Conservation (phyloP, 2,329 filamentous ascomycete species). For the Clarireedia sp. region DNA sequence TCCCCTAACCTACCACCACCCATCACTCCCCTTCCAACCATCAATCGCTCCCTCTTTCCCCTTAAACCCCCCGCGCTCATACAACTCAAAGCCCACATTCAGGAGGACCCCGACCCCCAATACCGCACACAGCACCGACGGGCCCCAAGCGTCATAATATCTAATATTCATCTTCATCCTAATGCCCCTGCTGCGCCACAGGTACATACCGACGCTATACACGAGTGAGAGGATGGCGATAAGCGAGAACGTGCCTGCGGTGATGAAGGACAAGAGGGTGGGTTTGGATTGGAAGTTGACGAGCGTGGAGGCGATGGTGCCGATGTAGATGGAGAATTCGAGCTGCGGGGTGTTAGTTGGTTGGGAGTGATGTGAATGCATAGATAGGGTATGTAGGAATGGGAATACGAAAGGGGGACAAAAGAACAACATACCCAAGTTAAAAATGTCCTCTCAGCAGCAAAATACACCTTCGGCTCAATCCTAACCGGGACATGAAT, state of each 20-base stretch:
- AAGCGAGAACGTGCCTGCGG: conserved; percentile 72
- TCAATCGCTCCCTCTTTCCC: neutral
- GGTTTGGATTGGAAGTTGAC: conserved; percentile 68
- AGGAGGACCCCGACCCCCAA: conserved; percentile 66
- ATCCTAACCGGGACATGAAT: conserved; percentile 95
- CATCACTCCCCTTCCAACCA: neutral
- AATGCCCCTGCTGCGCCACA: conserved; percentile 83
- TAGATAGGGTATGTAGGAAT: conserved; percentile 9
- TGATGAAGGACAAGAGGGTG: conserved; percentile 52
- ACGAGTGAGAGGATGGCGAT: conserved; percentile 70
- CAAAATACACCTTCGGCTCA: conserved; percentile 96
- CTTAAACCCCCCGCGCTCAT: conserved; percentile 36
- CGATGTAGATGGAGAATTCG: conserved; percentile 92
- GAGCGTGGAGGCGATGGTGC: conserved; percentile 74
- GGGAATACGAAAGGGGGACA: conserved; percentile 5
- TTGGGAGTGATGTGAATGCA: too few relatives aligned
- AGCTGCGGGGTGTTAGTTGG: conserved; percentile 44
- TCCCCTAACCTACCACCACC: conserved; percentile 31
- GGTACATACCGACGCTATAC: conserved; percentile 77
- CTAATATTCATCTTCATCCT: conserved; percentile 73
- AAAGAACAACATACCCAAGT: conserved; percentile 60
- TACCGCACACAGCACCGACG: conserved; percentile 64
- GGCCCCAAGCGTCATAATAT: conserved; percentile 87
- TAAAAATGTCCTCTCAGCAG: conserved; percentile 90
- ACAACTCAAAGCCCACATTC: conserved; percentile 75